Base-by-base conservation (phyloP, 2,329 filamentous ascomycete species). In the Fusarium bulbicola region DNA sequence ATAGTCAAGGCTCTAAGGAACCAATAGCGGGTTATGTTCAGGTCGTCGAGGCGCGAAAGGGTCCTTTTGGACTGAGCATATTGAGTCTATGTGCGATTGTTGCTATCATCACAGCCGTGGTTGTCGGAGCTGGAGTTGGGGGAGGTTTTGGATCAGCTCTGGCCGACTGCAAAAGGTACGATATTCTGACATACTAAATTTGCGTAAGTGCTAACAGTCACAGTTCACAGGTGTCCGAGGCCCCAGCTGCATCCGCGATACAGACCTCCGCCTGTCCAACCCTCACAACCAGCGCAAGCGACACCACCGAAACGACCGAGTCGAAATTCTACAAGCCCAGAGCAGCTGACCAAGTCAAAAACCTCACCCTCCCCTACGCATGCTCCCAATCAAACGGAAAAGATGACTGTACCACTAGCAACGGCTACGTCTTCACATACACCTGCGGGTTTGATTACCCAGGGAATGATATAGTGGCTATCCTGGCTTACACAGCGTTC, bases 91-190 rank as follows among this genome's bases (percentile, higher is more conserved):
- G 63, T 21, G 42, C 63, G 1, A 12, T 72, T 6, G 43, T 72
- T 37, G 69, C 63, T 4, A 28, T 52, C 3, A 10, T 59, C 6
- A 72, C 69, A 0, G 58, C 69, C 4, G 3, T 68, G 18, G 14
- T 72, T 3, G 43, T 72, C 1, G 69, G 69, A 21, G 69, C 47
- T 12, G 54, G 52, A 11, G 21, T 72, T 0, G 69, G 68, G 6
- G 69, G 69, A n/a, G 69, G 69, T 24, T 12, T 72, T 12, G 69
- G 69, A 30, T 69, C 69, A 49, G 63, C 69, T 40, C 26, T 72
- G 21, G 47, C 45, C 11, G 20, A 40, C 15, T 68, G 63, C 20
- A 63, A 68, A 21, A 63, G 28, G 69, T 72, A 49, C 3, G 21
- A 24, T 12, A 14, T 6, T 3, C 7, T 11, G 47, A 20, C 21